Conservation (phyloP, 2,329 filamentous ascomycete species). For the Orbilia ellipsospora region DNA sequence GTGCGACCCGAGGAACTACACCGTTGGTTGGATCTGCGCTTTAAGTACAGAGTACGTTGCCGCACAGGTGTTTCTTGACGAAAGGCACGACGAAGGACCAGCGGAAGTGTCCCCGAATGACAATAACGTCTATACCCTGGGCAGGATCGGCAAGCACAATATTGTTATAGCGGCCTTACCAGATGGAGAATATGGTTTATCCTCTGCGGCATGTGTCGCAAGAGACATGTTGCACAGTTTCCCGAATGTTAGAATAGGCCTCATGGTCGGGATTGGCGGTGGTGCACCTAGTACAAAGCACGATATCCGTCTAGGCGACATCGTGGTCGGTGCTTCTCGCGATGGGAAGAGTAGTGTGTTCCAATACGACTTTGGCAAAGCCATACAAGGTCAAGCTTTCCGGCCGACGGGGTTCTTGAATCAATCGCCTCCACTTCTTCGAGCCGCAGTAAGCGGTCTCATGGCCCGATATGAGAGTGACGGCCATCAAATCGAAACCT, state of each 20-base stretch:
- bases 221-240: constrained; percentile 1
- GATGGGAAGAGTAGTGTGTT: not conserved
- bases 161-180: not conserved
- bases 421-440: no score
- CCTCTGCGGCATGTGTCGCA: not conserved
- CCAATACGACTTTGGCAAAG: not conserved
- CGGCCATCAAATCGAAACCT: no score
- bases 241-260: not conserved
- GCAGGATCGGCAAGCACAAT: not conserved
- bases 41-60: not conserved
- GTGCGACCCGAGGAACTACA: not conserved
- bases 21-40: not conserved
- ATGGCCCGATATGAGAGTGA: no score
- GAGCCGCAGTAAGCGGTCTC: no score
- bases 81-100: not conserved
- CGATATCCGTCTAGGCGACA: not conserved
- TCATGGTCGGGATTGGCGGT: constrained; percentile 1
- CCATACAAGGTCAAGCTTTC: not conserved
- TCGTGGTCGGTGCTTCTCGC: not conserved
- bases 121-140: not conserved
- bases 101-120: not conserved
- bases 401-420: not conserved
- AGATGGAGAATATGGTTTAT: not conserved
- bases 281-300: not conserved
- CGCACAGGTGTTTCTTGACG: not conserved